Conservation (phyloP, 2,329 filamentous ascomycete genomes). For the Phialemoniopsis sp. region DNA sequence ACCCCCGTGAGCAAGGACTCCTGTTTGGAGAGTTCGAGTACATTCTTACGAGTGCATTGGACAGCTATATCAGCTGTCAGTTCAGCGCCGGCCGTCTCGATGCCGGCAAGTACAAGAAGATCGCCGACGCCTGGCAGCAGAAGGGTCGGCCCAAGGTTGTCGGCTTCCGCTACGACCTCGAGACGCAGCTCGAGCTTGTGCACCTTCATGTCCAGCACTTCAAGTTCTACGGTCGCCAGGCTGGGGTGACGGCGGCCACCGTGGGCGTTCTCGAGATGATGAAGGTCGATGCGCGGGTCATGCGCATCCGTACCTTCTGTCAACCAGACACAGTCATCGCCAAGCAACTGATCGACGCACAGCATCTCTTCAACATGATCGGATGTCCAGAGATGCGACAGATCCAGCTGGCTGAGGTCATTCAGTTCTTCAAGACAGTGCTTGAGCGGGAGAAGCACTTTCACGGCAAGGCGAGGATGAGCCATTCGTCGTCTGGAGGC, state of each 20-base stretch:
- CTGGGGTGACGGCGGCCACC: conserved; percentile 36
- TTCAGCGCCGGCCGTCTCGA: conserved; percentile 51
- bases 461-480: conserved; percentile 15
- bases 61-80: conserved; percentile 48
- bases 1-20: conserved; percentile 52
- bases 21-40: conserved; percentile 58
- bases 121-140: conserved; percentile 46
- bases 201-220: conserved; percentile 45
- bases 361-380: conserved; percentile 45
- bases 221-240: conserved; percentile 46
- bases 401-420: conserved; percentile 42
- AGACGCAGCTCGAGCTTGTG: conserved; percentile 56
- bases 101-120: conserved; percentile 43
- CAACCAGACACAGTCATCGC: conserved; percentile 54
- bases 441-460: conserved; percentile 38
- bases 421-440: conserved; percentile 50
- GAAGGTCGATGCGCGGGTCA: conserved; percentile 45
- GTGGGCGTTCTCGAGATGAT: conserved; percentile 45
- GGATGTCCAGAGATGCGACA: conserved; percentile 38
- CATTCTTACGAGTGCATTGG: conserved; percentile 43
- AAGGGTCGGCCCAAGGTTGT: conserved; percentile 51
- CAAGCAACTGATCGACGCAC: conserved; percentile 52
- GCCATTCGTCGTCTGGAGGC: background rate
- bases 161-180: conserved; percentile 55
- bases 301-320: conserved; percentile 52